phyloP scores from a whole-genome alignment of 1,284 basidiomycete genomes.

The Ceratobasidium theobromae region DNA sequence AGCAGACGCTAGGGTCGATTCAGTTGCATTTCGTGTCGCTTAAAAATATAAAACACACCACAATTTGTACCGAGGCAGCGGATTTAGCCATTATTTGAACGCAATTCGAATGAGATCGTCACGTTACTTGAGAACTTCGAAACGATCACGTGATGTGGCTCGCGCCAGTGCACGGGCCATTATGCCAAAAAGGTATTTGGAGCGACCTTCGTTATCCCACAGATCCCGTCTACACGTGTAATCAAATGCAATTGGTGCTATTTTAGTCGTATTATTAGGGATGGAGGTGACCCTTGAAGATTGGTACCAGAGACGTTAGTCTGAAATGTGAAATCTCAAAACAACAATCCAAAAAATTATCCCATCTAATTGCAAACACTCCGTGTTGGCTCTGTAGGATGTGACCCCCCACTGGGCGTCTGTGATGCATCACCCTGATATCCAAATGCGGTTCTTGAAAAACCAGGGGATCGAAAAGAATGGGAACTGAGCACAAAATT shows the following conservation, averaged over 20 bases:
- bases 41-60: constrained; percentile 50
- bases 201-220: background rate
- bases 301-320: background rate
- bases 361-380: constrained; percentile 16
- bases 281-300: background rate
- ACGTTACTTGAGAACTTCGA: background rate
- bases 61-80: constrained; percentile 59
- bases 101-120: background rate
- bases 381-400: background rate
- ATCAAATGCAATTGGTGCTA: background rate
- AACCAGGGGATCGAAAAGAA: background rate
- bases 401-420: too few relatives aligned
- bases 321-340: background rate
- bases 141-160: background rate
- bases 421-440: background rate
- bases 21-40: background rate
- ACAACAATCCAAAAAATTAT: constrained; percentile 13
- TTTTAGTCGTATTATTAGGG: background rate
- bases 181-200: background rate
- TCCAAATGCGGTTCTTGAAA: constrained; percentile 29
- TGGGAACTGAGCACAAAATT: constrained; percentile 24
- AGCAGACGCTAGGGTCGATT: constrained; percentile 67
- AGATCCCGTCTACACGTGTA: background rate
- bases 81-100: constrained; percentile 57
- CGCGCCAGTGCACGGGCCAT: constrained; percentile 1